Conservation (phyloP, 2,329 filamentous ascomycete species). For the Rhinocladiella similis region DNA sequence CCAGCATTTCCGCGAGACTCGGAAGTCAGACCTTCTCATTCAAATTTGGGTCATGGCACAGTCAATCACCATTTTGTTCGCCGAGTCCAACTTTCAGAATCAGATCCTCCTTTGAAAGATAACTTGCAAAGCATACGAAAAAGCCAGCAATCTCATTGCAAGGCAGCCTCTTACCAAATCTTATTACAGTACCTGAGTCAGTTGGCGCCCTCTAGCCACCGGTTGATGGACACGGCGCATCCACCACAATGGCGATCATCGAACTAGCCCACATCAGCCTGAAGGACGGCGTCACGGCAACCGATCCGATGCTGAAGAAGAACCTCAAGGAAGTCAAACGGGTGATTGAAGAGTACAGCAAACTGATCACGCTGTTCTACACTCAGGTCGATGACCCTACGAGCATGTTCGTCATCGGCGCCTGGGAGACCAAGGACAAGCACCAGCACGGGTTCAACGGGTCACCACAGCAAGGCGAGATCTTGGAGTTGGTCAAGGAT, state of each 20-base stretch:
- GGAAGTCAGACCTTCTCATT: no score
- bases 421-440: conserved; percentile 17
- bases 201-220: no score
- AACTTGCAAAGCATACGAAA: no score
- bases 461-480: conserved; percentile 17
- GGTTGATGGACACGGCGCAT: no score
- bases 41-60: no score
- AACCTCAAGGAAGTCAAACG: conserved; percentile 22
- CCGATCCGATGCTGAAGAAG: conserved; percentile 14
- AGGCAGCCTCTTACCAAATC: no score
- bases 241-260: conserved; percentile 20
- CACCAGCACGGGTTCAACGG: conserved; percentile 21
- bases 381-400: conserved; percentile 19
- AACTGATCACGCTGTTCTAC: conserved; percentile 19
- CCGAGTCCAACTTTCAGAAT: no score
- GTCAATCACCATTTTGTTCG: no score
- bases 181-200: no score
- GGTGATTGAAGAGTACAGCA: conserved; percentile 24
- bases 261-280: conserved; percentile 21
- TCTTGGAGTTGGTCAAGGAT: conserved; percentile 18
- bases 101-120: no score
- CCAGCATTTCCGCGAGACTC: no score
- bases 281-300: conserved; percentile 15
- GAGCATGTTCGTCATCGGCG: conserved; percentile 21
- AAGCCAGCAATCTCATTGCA: no score